Base-by-base conservation (phyloP, 805 yeast genomes). In the Brettanomyces nanus region DNA sequence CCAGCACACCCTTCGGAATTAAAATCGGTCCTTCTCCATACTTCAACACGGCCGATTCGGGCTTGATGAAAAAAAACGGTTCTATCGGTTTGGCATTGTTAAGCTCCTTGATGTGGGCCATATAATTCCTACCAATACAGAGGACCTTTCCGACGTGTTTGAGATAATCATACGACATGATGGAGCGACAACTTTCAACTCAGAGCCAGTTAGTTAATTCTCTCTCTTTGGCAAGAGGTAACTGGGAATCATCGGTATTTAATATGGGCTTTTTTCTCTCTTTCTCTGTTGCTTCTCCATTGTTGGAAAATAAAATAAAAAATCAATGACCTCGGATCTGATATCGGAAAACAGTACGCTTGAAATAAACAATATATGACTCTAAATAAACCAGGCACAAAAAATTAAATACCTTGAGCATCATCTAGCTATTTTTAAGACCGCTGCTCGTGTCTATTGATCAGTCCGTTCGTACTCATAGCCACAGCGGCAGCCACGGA, bases 81-180 rank as follows among this genome's bases (percentile, higher is more conserved):
- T 79, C 85, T 26, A 69, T 65, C 2, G 99, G 97, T 17, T 73
- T 69, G 19, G 74, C 61, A 56, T 89, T 92, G 67, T 85, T 82
- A 41, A 92, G 67, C 59, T 92, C 99, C 45, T 81, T 74, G 55
- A 87, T 85, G 53, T 92, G 99, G 17, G 95, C 97, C n/a, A 86
- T 94, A 57, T 87, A 92, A 62, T 92, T 92, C 51, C 98, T 80
- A 32, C 98, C 99, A 47, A 92, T 90, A 61, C 98, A 92, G 14
- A 92, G 73, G 53, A 90, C 75, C 63, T 92, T 92, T 27, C 80
- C 71, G 2, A 85, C 87, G 15, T 63, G 52, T 40, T 73, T 76
- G 30, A 79, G 63, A 55, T 80, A 83, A 17, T 42, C 43, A 51
- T 53, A 66, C 26, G 73, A 66, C 77, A 73, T 73, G n/a, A n/a